A percentile compares a stretch with the other conserved stretches of the same genome.
phyloP scores from a whole-genome alignment of 768 basidiomycete species.

The Collybiopsis luxurians region DNA sequence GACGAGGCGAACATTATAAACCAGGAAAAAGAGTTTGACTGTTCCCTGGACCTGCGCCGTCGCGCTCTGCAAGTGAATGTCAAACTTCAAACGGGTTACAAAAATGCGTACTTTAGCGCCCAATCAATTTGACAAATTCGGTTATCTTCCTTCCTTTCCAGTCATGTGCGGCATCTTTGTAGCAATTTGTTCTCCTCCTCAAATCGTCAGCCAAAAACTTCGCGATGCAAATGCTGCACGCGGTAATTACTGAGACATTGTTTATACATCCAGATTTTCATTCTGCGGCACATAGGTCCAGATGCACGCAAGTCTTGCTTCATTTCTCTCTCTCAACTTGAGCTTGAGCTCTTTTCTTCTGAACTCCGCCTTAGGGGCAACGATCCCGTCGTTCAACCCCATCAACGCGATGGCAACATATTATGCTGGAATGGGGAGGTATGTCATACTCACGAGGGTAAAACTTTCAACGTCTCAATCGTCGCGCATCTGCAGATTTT shows the following conservation, averaged over 20 bases:
- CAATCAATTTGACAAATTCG: conserved; percentile 2
- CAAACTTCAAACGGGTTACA: background rate
- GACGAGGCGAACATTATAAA: background rate
- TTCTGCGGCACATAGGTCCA: conserved; percentile 47
- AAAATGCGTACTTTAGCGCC: background rate
- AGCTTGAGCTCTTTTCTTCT: conserved; percentile 65
- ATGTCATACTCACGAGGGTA: conserved; percentile 11
- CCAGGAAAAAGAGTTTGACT: background rate
- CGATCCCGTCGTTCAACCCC: conserved; percentile 64
- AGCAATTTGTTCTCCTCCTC: conserved; percentile 28
- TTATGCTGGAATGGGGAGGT: conserved; percentile 91
- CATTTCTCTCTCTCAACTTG: conserved; percentile 19
- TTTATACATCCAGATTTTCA: conserved; percentile 4
- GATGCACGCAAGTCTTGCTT: conserved; percentile 48
- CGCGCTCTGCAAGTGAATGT: too few relatives aligned
- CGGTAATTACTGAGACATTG: conserved; percentile 36
- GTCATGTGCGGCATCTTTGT: conserved; percentile 75
- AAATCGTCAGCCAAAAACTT: conserved; percentile 31
- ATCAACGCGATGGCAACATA: conserved; percentile 51
- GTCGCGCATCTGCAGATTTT: conserved; percentile 53
- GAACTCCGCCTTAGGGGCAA: conserved; percentile 73
- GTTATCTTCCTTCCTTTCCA: conserved; percentile 9
- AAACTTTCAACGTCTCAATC: background rate
- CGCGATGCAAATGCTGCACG: conserved; percentile 52
- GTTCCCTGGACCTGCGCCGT: too few relatives aligned